Evolutionary conservation across 1,284 basidiomycete species (phyloP), one percentile per base, ranked within the genome.

Genomic region (Ceratobasidium sp.): DNA sequence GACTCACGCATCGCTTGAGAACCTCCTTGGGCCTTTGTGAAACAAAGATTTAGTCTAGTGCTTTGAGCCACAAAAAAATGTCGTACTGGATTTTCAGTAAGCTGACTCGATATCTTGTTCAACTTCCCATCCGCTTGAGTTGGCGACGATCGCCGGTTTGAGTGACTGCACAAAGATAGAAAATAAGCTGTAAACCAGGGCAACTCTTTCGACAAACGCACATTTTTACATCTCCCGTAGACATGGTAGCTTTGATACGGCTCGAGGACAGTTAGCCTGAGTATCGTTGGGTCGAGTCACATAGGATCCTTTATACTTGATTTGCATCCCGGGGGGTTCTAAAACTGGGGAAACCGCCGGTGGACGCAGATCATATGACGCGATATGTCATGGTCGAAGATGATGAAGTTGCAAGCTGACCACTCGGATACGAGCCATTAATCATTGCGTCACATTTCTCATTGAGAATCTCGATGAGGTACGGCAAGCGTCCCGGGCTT

Each of bases 1-100:
- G 15, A 85, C 92, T 84, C 82, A 94, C 93, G 86, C 93, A 95
- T 94, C 44, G 93, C 93, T 83, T 94, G 93, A 26, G 93, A 93
- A 67, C 90, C 92, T 80, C 93, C 93, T 75, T 88, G 89, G 78
- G 89, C 87, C 92, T 94, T 79, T n/a, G 33, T 42, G 17, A 42
- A 44, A 17, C 28, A 17, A n/a, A n/a, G n/a, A 33, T 20, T 17
- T 4, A 20, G 46, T 13, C 20, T 6, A 28, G 20, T 3, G 20
- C n/a, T 9, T 26, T 38, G 7, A n/a, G 28, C 42, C 12, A 17
- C 70, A 54, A 40, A 42, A n/a, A 67, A 40, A 28, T 26, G 46
- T 40, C 23, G 62, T 46, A 91, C 93, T 87, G 93, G 93, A 82
- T 91, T 87, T 83, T 94, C 91, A 1, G 93, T 94, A 70, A 94